Evolutionary conservation across 352 stramenopile genomes (phyloP).

Genomic region (Phytophthora vignae): DNA sequence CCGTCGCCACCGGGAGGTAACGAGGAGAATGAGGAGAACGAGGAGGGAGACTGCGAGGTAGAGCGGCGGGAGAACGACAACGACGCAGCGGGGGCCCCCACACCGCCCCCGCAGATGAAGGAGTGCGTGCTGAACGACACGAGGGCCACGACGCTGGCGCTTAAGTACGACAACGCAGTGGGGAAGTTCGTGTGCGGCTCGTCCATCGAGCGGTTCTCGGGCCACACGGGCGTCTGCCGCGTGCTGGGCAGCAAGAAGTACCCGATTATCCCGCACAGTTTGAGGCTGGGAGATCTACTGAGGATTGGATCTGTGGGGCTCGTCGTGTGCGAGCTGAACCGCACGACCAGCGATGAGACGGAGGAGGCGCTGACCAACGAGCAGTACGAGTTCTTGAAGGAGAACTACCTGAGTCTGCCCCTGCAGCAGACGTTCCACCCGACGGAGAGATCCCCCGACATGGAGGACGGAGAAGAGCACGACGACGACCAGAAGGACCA

Average conservation of each 20-base stretch:
- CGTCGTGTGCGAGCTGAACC: conserved; percentile 92
- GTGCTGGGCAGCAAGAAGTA: conserved; percentile 92
- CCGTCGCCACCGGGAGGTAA: conserved; percentile 14
- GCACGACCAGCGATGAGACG: conserved; percentile 67
- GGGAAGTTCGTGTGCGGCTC: conserved; percentile 86
- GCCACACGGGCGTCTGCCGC: conserved; percentile 91
- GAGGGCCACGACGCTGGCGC: conserved; percentile 74
- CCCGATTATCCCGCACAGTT: conserved; percentile 73
- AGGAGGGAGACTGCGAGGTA: no score
- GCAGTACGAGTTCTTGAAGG: conserved; percentile 89
- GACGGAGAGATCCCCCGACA: conserved; percentile 40
- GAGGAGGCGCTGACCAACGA: conserved; percentile 83
- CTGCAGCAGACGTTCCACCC: conserved; percentile 87
- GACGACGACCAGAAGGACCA: conserved; percentile 46
- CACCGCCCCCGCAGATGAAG: conserved; percentile 61
- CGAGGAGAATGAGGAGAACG: no score
- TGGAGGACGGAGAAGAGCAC: conserved; percentile 43
- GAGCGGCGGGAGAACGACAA: no score
- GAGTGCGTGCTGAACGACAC: conserved; percentile 88
- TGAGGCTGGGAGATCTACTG: conserved; percentile 86
- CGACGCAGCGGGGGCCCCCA: neutral
- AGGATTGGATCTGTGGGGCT: conserved; percentile 92
- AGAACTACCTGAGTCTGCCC: conserved; percentile 87
- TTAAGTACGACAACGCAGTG: conserved; percentile 73
- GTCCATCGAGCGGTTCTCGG: conserved; percentile 91